Percentiles rank a stretch among this genome's conserved stretches.
Conservation (phyloP, 306 rosid species). For the Ziziphus jujuba region DNA sequence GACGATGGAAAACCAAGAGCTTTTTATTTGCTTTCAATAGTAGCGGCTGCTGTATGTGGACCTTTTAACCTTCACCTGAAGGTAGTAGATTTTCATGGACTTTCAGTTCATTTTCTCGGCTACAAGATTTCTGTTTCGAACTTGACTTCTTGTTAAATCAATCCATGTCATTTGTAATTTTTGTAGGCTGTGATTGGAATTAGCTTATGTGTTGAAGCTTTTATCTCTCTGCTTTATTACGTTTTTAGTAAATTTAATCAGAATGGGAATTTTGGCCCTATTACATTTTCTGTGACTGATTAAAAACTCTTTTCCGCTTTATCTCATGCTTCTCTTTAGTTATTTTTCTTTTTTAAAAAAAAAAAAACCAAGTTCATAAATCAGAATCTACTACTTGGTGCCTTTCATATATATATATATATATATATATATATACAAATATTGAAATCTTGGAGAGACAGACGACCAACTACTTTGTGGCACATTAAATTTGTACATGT, state of each 20-base stretch:
- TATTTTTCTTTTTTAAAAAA: too few species aligned
- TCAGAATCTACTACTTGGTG: too few species aligned
- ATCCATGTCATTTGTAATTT: slow-evolving; percentile 43
- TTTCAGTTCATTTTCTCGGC: slow-evolving; percentile 43
- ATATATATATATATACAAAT: too few species aligned
- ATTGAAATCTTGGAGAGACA: too few species aligned
- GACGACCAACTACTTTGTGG: not conserved
- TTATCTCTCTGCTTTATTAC: slow-evolving; percentile 28
- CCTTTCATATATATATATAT: too few species aligned
- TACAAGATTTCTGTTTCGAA: slow-evolving; percentile 30
- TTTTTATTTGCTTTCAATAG: not conserved
- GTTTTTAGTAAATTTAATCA: slow-evolving; percentile 19
- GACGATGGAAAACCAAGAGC: not conserved
- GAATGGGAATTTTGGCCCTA: too few species aligned
- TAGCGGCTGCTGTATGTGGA: slow-evolving; percentile 34
- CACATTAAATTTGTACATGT: slow-evolving; percentile 8
- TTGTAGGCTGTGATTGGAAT: slow-evolving; percentile 64
- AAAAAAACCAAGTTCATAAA: too few species aligned
- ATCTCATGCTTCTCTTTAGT: too few species aligned
- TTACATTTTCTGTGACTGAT: too few species aligned
- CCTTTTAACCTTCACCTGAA: slow-evolving; percentile 21
- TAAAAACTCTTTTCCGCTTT: too few species aligned
- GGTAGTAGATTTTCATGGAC: slow-evolving; percentile 41
- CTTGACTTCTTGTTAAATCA: slow-evolving; percentile 28
- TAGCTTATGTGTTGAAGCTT: slow-evolving; percentile 26